Evolutionary conservation across 805 yeast species (phyloP).

Genomic region (Suhomyces canberraensis): DNA sequence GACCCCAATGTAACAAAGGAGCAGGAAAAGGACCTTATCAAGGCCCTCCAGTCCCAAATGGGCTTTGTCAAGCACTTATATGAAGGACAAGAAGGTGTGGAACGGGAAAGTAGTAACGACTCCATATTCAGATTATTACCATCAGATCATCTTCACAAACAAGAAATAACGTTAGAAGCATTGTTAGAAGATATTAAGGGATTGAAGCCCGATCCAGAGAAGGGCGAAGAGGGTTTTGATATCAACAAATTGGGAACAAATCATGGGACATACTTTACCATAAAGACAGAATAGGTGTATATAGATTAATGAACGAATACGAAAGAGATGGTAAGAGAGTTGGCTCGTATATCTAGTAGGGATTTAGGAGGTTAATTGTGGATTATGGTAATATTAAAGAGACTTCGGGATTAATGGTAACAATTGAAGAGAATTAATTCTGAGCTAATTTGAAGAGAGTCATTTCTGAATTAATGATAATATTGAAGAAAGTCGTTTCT

Average conservation of each 20-base stretch:
- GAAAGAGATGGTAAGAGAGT: neutral
- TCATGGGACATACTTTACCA: slow-evolving; percentile 3
- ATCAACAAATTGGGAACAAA: slow-evolving; percentile 2
- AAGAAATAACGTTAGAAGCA: slow-evolving; percentile 20
- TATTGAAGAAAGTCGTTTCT: too few relatives aligned
- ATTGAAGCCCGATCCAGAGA: slow-evolving; percentile 6
- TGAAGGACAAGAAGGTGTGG: slow-evolving; percentile 12
- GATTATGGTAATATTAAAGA: too few relatives aligned
- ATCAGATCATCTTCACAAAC: slow-evolving; percentile 26
- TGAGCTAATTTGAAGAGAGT: too few relatives aligned
- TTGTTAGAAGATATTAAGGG: slow-evolving; percentile 9
- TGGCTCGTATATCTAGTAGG: neutral
- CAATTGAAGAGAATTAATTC: too few relatives aligned
- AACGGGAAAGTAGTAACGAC: slow-evolving; percentile 16
- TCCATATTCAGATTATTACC: slow-evolving; percentile 32
- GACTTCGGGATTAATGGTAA: too few relatives aligned
- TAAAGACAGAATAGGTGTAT: too few relatives aligned
- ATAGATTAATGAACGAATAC: neutral
- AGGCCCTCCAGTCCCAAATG: slow-evolving; percentile 45
- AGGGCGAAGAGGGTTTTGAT: slow-evolving; percentile 12
- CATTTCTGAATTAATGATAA: too few relatives aligned
- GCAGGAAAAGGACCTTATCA: slow-evolving; percentile 28
- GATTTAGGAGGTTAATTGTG: too few relatives aligned
- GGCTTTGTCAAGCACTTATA: slow-evolving; percentile 48
- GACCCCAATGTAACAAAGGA: slow-evolving; percentile 23